Conservation (phyloP, 495 filamentous ascomycete genomes). For the Thozetella sp. region DNA sequence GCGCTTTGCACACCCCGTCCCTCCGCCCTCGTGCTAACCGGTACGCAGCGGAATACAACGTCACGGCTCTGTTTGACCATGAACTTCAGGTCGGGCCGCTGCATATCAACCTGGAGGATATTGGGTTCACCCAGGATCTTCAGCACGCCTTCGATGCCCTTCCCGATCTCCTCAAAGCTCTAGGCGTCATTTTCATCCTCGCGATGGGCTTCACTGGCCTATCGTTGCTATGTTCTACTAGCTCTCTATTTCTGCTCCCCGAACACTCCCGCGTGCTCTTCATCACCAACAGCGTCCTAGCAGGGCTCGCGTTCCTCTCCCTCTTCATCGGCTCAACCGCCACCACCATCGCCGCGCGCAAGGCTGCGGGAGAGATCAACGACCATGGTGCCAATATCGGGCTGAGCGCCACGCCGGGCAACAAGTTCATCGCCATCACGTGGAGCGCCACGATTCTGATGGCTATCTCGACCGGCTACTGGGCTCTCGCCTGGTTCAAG, state of each 20-base stretch:
- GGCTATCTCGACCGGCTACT: constrained; percentile 52
- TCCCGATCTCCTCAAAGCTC: constrained; percentile 43
- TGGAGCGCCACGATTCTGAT: constrained; percentile 67
- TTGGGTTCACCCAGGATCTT: constrained; percentile 64
- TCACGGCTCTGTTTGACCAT: constrained; percentile 49
- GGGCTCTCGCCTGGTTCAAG: constrained; percentile 13
- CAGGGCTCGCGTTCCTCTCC: not conserved
- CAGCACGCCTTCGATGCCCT: constrained; percentile 59
- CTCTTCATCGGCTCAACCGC: constrained; percentile 27
- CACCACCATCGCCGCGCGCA: constrained; percentile 28
- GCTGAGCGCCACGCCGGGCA: constrained; percentile 23
- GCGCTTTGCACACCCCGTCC: not conserved
- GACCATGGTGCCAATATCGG: constrained; percentile 24
- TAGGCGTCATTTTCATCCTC: constrained; percentile 67
- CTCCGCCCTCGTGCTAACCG: constrained; percentile 1
- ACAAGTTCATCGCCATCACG: constrained; percentile 47
- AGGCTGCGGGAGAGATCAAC: constrained; percentile 31
- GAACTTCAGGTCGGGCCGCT: constrained; percentile 50
- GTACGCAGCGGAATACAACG: constrained; percentile 53
- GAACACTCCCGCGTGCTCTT: not conserved
- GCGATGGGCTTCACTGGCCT: constrained; percentile 56
- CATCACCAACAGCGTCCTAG: not conserved
- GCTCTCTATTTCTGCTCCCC: not conserved
- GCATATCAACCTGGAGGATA: constrained; percentile 48
- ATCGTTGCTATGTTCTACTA: constrained; percentile 48